Conservation (phyloP, 1,284 basidiomycete species). For the Apiotrichum akiyoshidainum region DNA sequence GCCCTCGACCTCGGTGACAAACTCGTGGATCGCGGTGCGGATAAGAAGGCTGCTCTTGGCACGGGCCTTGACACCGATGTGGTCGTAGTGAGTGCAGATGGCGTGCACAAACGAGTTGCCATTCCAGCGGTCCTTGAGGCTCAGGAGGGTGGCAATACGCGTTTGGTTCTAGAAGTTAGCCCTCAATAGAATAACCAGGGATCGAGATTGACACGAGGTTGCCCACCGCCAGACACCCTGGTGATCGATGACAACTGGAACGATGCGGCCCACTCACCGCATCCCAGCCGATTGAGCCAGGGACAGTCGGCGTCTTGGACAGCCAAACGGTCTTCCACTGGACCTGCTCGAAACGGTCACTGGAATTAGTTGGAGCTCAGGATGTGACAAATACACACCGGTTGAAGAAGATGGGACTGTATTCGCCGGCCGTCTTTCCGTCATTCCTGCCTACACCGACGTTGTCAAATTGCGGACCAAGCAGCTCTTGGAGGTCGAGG, state of each 20-base stretch:
- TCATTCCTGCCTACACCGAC: constrained; percentile 65
- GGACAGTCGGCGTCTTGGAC: constrained; percentile 35
- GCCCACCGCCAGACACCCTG: too few species aligned
- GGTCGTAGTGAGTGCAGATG: constrained; percentile 50
- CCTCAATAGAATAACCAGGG: background rate
- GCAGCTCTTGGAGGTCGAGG: constrained; percentile 58
- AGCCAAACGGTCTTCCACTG: constrained; percentile 44
- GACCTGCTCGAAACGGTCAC: constrained; percentile 12
- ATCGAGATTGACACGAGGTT: too few species aligned
- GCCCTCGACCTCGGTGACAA: constrained; percentile 29
- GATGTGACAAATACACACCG: constrained; percentile 45
- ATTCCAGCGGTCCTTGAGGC: constrained; percentile 21
- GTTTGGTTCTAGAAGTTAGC: constrained; percentile 29
- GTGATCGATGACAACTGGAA: too few species aligned
- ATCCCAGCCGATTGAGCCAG: constrained; percentile 48
- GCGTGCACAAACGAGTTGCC: constrained; percentile 33
- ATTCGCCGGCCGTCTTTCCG: constrained; percentile 60
- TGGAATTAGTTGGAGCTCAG: background rate
- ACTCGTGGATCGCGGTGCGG: constrained; percentile 31
- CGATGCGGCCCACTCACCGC: constrained; percentile 34
- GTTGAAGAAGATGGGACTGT: constrained; percentile 64
- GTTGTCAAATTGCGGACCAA: constrained; percentile 58
- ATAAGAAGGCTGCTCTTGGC: constrained; percentile 42
- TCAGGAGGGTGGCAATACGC: constrained; percentile 45
- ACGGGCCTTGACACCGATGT: constrained; percentile 36